Conservation (phyloP, 192 early-diverging fungal genomes). For the Spizellomyces punctatus region DNA sequence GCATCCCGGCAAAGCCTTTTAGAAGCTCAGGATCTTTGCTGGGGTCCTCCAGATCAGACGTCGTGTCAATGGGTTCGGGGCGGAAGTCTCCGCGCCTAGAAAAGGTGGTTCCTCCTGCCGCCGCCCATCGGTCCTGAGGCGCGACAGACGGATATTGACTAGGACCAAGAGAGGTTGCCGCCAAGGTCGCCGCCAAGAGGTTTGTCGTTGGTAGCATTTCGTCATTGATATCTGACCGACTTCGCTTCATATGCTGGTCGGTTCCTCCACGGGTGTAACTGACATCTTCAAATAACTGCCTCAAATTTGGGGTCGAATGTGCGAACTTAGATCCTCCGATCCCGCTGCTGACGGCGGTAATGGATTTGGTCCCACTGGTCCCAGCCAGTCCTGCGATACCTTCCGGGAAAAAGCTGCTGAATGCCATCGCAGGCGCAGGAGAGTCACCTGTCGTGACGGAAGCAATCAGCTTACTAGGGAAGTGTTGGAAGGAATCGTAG, state of each 20-base stretch:
- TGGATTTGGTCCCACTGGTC: neutral
- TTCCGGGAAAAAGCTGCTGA: slow-evolving; percentile 2
- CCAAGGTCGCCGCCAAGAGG: slow-evolving; percentile 25
- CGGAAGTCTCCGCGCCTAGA: neutral
- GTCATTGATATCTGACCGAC: slow-evolving; percentile 5
- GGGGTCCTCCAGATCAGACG: slow-evolving; percentile 13
- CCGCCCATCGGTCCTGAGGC: neutral
- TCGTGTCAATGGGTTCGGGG: slow-evolving; percentile 16
- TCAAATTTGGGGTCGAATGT: slow-evolving; percentile 44
- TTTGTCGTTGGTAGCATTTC: neutral
- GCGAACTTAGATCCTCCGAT: slow-evolving; percentile 20
- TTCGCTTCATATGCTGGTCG: slow-evolving; percentile 25
- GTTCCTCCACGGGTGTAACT: neutral
- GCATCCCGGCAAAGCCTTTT: slow-evolving; percentile 32
- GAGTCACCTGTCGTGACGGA: slow-evolving; percentile 36
- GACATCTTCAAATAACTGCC: slow-evolving; percentile 48
- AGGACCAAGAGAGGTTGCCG: slow-evolving; percentile 25
- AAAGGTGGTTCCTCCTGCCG: neutral
- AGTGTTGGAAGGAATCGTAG: slow-evolving; percentile 65
- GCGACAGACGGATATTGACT: neutral
- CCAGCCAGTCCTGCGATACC: neutral
- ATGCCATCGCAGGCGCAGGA: slow-evolving; percentile 9
- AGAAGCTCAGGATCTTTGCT: slow-evolving; percentile 24
- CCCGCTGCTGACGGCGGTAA: neutral
- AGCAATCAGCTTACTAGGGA: slow-evolving; percentile 58